Conservation (phyloP, 495 filamentous ascomycete species). For the Clohesyomyces aquaticus region DNA sequence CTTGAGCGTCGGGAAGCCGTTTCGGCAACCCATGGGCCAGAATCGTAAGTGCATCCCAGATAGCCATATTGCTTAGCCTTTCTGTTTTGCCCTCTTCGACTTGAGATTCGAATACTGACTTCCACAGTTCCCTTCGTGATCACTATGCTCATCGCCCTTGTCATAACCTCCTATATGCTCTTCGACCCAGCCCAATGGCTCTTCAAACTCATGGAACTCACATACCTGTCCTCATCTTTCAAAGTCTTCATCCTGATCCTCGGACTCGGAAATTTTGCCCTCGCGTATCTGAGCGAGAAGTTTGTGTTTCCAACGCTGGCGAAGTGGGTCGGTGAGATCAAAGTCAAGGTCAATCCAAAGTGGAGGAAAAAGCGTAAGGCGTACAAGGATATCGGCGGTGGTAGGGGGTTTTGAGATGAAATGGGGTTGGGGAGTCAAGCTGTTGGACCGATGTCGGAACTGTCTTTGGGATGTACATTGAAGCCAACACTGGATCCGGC, state of each 20-base stretch:
- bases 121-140: slow-evolving; percentile 75
- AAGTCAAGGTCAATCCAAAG: slow-evolving; percentile 58
- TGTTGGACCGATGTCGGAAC: too few relatives aligned
- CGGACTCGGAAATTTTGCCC: slow-evolving; percentile 65
- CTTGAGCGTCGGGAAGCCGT: slow-evolving; percentile 85
- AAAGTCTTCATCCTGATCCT: slow-evolving; percentile 70
- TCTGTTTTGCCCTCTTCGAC: neutral
- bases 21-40: slow-evolving; percentile 74
- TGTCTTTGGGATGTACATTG: too few relatives aligned
- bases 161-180: slow-evolving; percentile 75
- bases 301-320: slow-evolving; percentile 71
- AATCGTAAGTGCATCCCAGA: slow-evolving; percentile 56
- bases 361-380: slow-evolving; percentile 76
- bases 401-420: neutral
- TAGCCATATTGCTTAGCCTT: too few relatives aligned
- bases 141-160: slow-evolving; percentile 69
- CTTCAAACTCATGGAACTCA: slow-evolving; percentile 79
- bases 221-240: slow-evolving; percentile 69
- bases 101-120: slow-evolving; percentile 50
- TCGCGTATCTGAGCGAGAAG: slow-evolving; percentile 73
- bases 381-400: slow-evolving; percentile 79
- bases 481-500: too few relatives aligned
- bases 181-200: slow-evolving; percentile 71
- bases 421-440: too few relatives aligned
- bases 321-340: slow-evolving; percentile 64